Evolutionary conservation across 805 yeast species (phyloP), one percentile per base, ranked within the genome.

Genomic region (Wickerhamiella hasegawae): DNA sequence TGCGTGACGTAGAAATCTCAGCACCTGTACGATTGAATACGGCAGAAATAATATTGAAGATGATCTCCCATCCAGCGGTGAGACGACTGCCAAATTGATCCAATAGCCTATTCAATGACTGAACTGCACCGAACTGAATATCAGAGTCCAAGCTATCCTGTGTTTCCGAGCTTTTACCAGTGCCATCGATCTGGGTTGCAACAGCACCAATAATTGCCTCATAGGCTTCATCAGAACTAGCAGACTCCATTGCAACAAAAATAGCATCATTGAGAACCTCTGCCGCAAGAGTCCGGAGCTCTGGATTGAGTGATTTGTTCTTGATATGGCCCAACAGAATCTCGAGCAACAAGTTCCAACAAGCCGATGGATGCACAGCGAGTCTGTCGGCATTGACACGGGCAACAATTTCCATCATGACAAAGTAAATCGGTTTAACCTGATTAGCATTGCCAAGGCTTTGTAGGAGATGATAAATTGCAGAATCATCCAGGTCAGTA

Each of bases 11-110:
- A 14, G 69, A 73, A 15, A 49, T 51, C n/a, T n/a, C n/a, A n/a
- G n/a, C n/a, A 18, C 69, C 55, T 2, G 63, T 56, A 35, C 58
- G 44, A 35, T 37, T 49, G 41, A 17, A 51, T 45, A 21, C 51
- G 12, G 11, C 40, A 19, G 56, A 51, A 15, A 59, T 48, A 36
- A 83, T 75, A 16, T 64, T 57, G 42, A 87, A 73, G 1, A 84
- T 77, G 3, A 64, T 55, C 25, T 68, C 67, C 97, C 97, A 87
- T 0, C 79, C 74, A n/a, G 65, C 53, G 30, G 62, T 59, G 34
- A 76, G 61, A 5, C 63, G 57, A 24, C 66, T 65, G 1, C 93
- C 96, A 49, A 72, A 78, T 45, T 77, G 73, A 47, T 84, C 92
- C 22, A 87, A 63, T n/a, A 85, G 61, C 21, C 66, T 71, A 48